Conservation (phyloP, 116 monocot species). For the Thalassia testudinum region DNA sequence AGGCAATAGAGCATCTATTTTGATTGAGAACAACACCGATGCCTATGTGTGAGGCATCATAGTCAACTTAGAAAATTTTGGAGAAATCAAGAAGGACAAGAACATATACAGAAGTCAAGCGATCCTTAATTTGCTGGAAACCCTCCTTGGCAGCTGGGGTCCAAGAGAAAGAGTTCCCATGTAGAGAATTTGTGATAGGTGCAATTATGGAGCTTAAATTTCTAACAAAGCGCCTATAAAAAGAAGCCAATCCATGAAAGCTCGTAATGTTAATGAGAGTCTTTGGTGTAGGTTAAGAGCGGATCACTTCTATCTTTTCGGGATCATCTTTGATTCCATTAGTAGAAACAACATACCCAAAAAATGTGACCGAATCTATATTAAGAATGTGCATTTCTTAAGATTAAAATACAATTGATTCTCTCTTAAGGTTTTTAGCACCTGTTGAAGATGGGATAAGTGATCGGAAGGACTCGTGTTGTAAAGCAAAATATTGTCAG, state of each 20-base stretch:
- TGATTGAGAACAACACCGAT: conserved; percentile 2
- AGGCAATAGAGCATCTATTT: not conserved
- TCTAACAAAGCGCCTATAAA: conserved; percentile 1
- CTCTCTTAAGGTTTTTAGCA: not conserved
- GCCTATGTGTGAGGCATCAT: conserved; percentile 4
- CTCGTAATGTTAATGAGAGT: not conserved
- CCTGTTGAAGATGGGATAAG: too few species aligned
- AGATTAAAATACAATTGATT: not conserved
- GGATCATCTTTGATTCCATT: not conserved
- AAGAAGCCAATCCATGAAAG: conserved; percentile 6
- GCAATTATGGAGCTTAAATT: not conserved
- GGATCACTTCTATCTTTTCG: not conserved
- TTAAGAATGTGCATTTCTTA: conserved; percentile 1
- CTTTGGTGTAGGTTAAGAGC: not conserved
- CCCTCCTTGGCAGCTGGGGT: not conserved
- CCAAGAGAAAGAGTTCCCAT: not conserved
- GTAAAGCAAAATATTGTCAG: conserved; percentile 8
- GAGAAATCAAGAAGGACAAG: not conserved
- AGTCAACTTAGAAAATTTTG: not conserved
- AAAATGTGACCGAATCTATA: not conserved
- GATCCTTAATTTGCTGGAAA: not conserved
- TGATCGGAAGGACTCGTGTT: too few species aligned
- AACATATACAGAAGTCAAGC: not conserved
- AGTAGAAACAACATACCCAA: not conserved
- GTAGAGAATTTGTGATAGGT: not conserved